Base-by-base conservation (phyloP, 805 yeast species). In the Geotrichum ghanense region DNA sequence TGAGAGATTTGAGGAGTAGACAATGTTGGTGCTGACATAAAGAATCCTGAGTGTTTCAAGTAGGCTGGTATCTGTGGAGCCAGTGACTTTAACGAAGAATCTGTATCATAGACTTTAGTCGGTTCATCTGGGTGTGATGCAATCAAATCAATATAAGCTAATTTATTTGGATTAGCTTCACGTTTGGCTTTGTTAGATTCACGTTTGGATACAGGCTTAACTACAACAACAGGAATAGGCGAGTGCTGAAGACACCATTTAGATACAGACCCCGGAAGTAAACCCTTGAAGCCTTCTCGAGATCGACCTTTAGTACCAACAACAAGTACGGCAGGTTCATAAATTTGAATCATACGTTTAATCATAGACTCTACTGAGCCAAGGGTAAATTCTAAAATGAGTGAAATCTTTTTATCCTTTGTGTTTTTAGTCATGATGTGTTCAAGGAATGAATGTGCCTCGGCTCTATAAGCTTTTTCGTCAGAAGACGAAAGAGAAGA, bases 221-320 rank as follows among this genome's bases (percentile, higher is more conserved):
- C 71, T 2, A 72, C 71, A 34, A 70, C 59, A 1, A 71, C 74
- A 0, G 77, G 77, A 4, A 73, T 63, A 1, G 65, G 65, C 5
- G 74, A 68, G 46, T 66, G 68, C 48, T 70, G 72, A n/a, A 73
- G 54, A 52, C 72, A 73, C 50, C 69, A 68, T 50, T 73, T 73
- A 2, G 75, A 70, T 56, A 73, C 61, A 1, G 74, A 67, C 31
- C 73, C 71, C 0, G 75, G 71, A 42, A 71, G 50, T 3, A 69
- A 59, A 7, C 67, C 68, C 40, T 60, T 68, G 46, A 72, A 62
- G 0, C 72, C 71, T 16, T 69, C 64, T 44, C 64, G 60, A 2
- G 61, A 53, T 31, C 65, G 64, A 7, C 70, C 70, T 22, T 66
- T 61, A 2, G 74, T 68, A 3, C 77, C 77, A 35, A 73, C 74